These are phyloP conservation scores for Asterochloris erici DNA, from an alignment of 139 green algal genomes.

Conservation along the genomic window DNA sequence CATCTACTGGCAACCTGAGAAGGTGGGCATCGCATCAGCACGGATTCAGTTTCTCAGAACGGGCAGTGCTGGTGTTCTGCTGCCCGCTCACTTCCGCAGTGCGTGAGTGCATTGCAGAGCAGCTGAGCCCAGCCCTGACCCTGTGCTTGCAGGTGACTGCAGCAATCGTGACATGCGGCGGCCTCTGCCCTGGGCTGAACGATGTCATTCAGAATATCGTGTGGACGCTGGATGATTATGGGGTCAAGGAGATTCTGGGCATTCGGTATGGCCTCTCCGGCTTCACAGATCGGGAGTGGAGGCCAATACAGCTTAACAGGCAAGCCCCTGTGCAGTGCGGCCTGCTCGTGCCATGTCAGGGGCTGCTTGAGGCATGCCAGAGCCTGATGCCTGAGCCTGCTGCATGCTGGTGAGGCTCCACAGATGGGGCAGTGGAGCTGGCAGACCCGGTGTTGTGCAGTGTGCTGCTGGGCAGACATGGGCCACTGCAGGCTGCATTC, in stretches of 20 bases:
- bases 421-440: no score
- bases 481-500: no score
- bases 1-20: slow-evolving; percentile 78
- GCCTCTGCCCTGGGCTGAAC: slow-evolving; percentile 94
- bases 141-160: slow-evolving; percentile 68
- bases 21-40: slow-evolving; percentile 40
- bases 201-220: slow-evolving; percentile 93
- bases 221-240: slow-evolving; percentile 63
- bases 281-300: slow-evolving; percentile 83
- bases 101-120: not conserved
- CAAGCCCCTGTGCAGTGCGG: no score
- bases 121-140: not conserved
- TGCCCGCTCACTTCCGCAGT: not conserved
- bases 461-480: no score
- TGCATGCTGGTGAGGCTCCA: no score
- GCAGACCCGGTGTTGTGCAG: no score
- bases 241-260: slow-evolving; percentile 88
- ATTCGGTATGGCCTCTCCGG: slow-evolving; percentile 89
- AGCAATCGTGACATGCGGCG: slow-evolving; percentile 91
- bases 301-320: slow-evolving; percentile 77
- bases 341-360: no score
- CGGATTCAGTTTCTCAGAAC: not conserved
- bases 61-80: not conserved
- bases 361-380: no score
- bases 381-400: no score